Evolutionary conservation across 1,284 basidiomycete genomes (phyloP).

Genomic region (Ganoderma multipileum): DNA sequence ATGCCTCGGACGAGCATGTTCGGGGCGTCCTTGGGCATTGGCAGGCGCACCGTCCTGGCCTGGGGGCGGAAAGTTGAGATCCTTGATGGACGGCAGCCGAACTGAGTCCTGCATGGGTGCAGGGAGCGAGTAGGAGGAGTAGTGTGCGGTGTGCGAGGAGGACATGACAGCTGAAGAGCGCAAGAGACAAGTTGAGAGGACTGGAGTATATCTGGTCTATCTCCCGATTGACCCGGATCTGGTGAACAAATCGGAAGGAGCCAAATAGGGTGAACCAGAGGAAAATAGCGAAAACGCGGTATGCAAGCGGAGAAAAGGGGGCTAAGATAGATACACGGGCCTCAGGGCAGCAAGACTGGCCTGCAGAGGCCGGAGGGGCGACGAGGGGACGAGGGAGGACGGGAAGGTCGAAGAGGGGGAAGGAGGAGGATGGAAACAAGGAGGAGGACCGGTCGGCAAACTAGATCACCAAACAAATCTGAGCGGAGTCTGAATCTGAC

Average conservation of each 20-base stretch:
- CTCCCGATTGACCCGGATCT: constrained; percentile 41
- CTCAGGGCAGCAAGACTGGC: neutral
- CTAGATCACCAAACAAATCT: constrained; percentile 39
- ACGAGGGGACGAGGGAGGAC: constrained; percentile 19
- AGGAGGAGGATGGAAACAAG: constrained; percentile 36
- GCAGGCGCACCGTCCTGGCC: constrained; percentile 39
- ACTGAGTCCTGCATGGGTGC: constrained; percentile 48
- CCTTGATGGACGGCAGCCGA: constrained; percentile 70
- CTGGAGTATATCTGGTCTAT: constrained; percentile 35
- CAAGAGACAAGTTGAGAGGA: constrained; percentile 24
- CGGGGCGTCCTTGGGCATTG: constrained; percentile 26
- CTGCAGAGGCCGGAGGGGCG: constrained; percentile 7
- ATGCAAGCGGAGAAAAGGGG: constrained; percentile 2
- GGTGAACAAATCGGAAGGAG: constrained; percentile 28
- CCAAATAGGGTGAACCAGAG: constrained; percentile 21
- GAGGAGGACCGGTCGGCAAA: constrained; percentile 32
- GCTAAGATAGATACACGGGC: constrained; percentile 1
- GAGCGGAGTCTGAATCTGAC: constrained; percentile 36
- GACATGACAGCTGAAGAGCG: constrained; percentile 37
- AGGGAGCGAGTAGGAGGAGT: constrained; percentile 40
- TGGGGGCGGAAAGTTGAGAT: constrained; percentile 61
- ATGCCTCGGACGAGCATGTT: constrained; percentile 34
- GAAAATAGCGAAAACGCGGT: constrained; percentile 3
- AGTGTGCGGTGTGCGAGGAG: constrained; percentile 40
- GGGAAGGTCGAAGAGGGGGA: constrained; percentile 27